Evolutionary conservation across 441 rosid genomes (phyloP), one percentile per base, ranked within the genome.

Genomic region (Adansonia grandidieri): DNA sequence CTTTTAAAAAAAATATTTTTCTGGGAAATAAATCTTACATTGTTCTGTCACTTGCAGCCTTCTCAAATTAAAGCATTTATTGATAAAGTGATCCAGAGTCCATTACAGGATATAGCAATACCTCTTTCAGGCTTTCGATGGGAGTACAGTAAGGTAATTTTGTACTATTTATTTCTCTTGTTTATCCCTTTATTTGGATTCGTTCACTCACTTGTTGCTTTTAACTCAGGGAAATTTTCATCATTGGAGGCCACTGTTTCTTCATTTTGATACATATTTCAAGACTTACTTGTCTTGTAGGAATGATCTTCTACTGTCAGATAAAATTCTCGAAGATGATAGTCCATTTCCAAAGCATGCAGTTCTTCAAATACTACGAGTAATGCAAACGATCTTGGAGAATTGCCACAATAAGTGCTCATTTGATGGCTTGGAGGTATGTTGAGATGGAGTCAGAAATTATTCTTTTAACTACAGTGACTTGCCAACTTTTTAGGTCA

Each of bases 191-290:
- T 24, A 28, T 19, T 47, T 57, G 40, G 15, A 48, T 48, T 82
- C 75, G 28, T 61, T 75, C 32, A 60, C 90, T 84, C 81, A 86
- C 79, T 56, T 14, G 9, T 65, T 78, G 68, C 69, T 78, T 87
- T 84, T 58, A 71, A 67, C 82, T 44, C 91, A 96, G 99, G 99
- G 99, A 15, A 96, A 92, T 84, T 96, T 93, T 83, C 96, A 93
- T 88, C 99, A 96, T 85, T 96, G 99, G 99, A 91, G 97, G 87
- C 98, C 97, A 2, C 77, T 96, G 81, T 94, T 96, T 90, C 89
- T 93, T 74, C 98, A 94, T 87, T 96, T 96, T 80, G 99, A 94
- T 79, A 88, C 89, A 77, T 96, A 96, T 84, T 91, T 96, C 88
- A 94, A 91, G 93, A 87, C 95, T n/a, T 93, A 86, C 85, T 74